Evolutionary conservation across 2,329 filamentous ascomycete species (phyloP).

Genomic region (Exophiala oligosperma): DNA sequence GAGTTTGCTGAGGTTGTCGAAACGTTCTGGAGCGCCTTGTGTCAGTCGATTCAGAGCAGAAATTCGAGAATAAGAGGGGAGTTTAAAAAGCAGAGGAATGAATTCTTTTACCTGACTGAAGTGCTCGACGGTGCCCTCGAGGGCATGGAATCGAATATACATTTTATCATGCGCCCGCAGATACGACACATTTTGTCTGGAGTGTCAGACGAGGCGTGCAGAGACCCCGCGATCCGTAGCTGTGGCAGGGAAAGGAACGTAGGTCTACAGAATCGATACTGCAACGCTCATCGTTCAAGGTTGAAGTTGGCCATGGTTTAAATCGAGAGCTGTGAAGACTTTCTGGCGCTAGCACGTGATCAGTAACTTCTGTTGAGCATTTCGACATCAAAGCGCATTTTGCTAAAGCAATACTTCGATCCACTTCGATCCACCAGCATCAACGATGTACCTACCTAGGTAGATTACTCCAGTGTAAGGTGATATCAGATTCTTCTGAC

Average conservation of each 20-base stretch:
- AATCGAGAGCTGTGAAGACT: background rate
- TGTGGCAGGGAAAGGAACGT: background rate
- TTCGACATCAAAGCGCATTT: too few species aligned
- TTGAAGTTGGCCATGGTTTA: background rate
- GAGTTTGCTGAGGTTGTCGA: conserved; percentile 3
- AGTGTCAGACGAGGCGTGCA: background rate
- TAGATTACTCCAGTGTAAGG: too few species aligned
- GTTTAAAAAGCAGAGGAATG: too few species aligned
- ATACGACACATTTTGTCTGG: conserved; percentile 29
- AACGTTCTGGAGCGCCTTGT: conserved; percentile 2
- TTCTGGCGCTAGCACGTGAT: background rate
- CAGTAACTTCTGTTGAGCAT: background rate
- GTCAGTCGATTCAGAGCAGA: background rate
- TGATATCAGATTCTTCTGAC: too few species aligned
- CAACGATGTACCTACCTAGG: too few species aligned
- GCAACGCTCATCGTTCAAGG: too few species aligned
- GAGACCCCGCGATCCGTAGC: too few species aligned
- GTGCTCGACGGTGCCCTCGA: conserved; percentile 18
- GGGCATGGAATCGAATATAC: conserved; percentile 32
- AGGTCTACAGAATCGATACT: too few species aligned
- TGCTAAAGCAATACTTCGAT: too few species aligned
- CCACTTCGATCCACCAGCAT: too few species aligned
- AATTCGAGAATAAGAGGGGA: too few species aligned
- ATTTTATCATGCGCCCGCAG: conserved; percentile 31
- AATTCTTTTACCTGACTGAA: conserved; percentile 7